These are phyloP conservation scores for Artomyces pyxidatus DNA, from an alignment of 768 basidiomycete species.

Conservation along the genomic window DNA sequence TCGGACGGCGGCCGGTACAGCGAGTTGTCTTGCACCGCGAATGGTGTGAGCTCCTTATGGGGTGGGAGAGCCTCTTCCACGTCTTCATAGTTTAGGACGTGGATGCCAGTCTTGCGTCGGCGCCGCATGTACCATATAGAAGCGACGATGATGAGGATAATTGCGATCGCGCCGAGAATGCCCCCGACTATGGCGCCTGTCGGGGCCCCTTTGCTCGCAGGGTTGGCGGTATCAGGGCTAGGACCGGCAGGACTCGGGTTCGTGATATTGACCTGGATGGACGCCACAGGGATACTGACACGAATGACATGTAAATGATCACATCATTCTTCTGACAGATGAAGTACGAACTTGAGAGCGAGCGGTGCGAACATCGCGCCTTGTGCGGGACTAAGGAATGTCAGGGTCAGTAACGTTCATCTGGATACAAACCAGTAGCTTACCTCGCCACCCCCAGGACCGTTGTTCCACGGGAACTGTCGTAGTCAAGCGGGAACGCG, in stretches of 20 bases:
- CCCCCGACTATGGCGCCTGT: constrained; percentile 11
- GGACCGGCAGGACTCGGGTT: neutral
- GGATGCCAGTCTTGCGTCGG: neutral
- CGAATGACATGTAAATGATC: neutral
- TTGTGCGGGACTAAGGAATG: constrained; percentile 14
- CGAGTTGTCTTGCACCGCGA: neutral
- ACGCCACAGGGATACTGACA: neutral
- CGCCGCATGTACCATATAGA: constrained; percentile 1
- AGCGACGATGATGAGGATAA: neutral
- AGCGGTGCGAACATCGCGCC: constrained; percentile 19
- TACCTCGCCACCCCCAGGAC: constrained; percentile 8
- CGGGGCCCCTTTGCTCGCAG: neutral
- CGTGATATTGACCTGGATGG: neutral
- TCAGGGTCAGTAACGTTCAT: neutral
- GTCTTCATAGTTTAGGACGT: neutral
- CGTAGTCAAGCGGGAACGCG: constrained; percentile 5
- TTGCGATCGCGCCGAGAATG: constrained; percentile 6
- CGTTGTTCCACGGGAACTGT: neutral
- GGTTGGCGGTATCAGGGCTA: too few relatives aligned
- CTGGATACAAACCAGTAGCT: neutral
- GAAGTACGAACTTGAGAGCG: constrained; percentile 16
- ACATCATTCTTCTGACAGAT: neutral
- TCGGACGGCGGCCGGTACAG: neutral
- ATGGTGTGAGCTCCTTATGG: too few relatives aligned
- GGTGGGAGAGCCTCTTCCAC: too few relatives aligned